Evolutionary conservation across 75 land plant species (phyloP), one percentile per base, ranked within the genome.

Genomic region (Pinus albicaulis): DNA sequence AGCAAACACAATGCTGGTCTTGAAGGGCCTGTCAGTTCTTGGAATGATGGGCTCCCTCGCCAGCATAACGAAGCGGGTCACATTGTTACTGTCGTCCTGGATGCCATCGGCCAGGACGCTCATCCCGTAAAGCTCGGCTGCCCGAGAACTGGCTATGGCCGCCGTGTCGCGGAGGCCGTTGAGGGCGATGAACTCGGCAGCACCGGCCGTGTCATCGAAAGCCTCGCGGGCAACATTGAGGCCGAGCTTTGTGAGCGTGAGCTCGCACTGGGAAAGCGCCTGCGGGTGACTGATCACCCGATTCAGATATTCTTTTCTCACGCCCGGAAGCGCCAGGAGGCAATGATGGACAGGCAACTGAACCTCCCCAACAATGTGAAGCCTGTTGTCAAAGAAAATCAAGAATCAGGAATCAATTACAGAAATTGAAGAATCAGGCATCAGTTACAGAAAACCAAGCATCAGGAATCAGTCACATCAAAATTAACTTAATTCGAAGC

Each of bases 361-460:
- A 28, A 91, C 92, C 81, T 91, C 93, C 34, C 91, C 92, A n/a
- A 91, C 93, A 60, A 91, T 91, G 63, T 89, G 92, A 57, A 91
- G 85, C 36, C 87, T 48, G 53, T 48, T 48, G 53, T 48, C 11
- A 10, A 48, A 48, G 11, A 48, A 48, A 48, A 48, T 48, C 53
- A 48, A 48, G 53, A 48, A 48, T 48, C 53, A 10, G 11, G 12
- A 48, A 48, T 48, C 53, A 48, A 48, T 48, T 48, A 48, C 53
- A 48, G 53, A 44, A 44, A 44, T 7, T 0, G 0, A 44, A 44
- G 52, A 44, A 44, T 44, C 41, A 44, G 8, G 52, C 0, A 44
- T 44, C 52, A 44, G 2, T 7, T 44, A 44, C 52, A 44, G 7
- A 48, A 44, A 44, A 44, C 11, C 8, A 44, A 44, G 52, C 7